These are phyloP conservation scores for Mycena metata DNA, from an alignment of 768 basidiomycete species.

Conservation along the genomic window DNA sequence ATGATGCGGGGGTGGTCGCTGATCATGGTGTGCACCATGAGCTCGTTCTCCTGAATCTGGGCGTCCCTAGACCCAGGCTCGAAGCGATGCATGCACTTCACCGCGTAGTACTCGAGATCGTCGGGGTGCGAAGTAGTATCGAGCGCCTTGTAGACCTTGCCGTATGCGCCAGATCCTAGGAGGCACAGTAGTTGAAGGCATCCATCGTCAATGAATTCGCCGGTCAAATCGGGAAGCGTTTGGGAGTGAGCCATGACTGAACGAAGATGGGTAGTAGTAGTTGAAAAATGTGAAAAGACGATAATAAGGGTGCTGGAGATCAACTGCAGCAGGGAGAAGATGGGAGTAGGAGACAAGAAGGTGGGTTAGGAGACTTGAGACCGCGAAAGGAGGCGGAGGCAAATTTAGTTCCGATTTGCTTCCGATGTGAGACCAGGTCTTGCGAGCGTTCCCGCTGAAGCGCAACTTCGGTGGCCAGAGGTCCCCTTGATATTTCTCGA, in stretches of 20 bases:
- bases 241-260: conserved; percentile 19
- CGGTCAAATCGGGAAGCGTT: conserved; percentile 27
- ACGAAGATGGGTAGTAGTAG: neutral
- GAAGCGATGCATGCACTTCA: conserved; percentile 65
- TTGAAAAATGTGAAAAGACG: neutral
- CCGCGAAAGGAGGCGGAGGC: neutral
- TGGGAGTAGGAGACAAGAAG: conserved; percentile 15
- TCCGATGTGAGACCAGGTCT: conserved; percentile 16
- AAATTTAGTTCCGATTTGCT: neutral
- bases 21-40: conserved; percentile 48
- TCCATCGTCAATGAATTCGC: conserved; percentile 55
- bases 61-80: conserved; percentile 57
- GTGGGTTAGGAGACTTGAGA: neutral
- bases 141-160: conserved; percentile 42
- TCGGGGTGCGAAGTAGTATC: conserved; percentile 25
- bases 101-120: conserved; percentile 47
- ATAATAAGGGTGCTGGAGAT: conserved; percentile 13
- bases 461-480: no score
- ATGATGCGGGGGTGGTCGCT: conserved; percentile 57
- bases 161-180: conserved; percentile 52
- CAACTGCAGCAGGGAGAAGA: conserved; percentile 22
- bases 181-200: conserved; percentile 57
- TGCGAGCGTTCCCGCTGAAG: no score
- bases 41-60: conserved; percentile 64
- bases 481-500: no score